Conservation (phyloP, 2,329 filamentous ascomycete genomes). For the Madurella mycetomatis region DNA sequence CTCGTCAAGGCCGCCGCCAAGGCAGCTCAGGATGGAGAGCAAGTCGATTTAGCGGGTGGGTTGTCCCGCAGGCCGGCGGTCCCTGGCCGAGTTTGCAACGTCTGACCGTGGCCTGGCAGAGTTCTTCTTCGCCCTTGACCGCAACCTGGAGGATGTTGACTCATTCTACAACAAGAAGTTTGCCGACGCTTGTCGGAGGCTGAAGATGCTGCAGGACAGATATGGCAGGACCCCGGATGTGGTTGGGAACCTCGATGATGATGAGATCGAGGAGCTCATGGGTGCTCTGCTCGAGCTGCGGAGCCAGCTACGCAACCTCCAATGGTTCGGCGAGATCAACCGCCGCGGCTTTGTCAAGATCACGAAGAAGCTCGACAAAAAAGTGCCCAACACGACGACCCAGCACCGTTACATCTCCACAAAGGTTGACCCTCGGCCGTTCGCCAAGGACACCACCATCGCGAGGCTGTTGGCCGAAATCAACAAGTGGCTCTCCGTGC, state of each 20-base stretch:
- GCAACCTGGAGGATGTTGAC: slow-evolving; percentile 95
- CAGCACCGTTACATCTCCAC: slow-evolving; percentile 84
- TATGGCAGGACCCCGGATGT: slow-evolving; percentile 72
- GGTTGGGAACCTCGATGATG: slow-evolving; percentile 70
- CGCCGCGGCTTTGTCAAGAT: slow-evolving; percentile 94
- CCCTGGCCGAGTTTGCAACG: background rate
- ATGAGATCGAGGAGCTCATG: slow-evolving; percentile 88
- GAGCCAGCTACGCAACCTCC: slow-evolving; percentile 80
- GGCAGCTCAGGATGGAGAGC: slow-evolving; percentile 61
- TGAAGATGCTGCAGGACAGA: slow-evolving; percentile 81
- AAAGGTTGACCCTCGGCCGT: slow-evolving; percentile 83
- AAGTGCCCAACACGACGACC: slow-evolving; percentile 68
- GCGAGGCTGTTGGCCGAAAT: slow-evolving; percentile 55
- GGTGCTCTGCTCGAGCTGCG: slow-evolving; percentile 85
- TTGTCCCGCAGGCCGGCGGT: slow-evolving; percentile 12
- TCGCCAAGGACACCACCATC: slow-evolving; percentile 66
- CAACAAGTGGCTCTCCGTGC: slow-evolving; percentile 84
- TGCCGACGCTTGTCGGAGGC: slow-evolving; percentile 73
- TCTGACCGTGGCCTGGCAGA: slow-evolving; percentile 50
- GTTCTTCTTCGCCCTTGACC: slow-evolving; percentile 94
- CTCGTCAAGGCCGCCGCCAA: slow-evolving; percentile 77
- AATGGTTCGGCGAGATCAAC: slow-evolving; percentile 98
- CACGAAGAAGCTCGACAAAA: slow-evolving; percentile 98
- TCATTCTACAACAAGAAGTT: slow-evolving; percentile 97
- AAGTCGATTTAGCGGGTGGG: slow-evolving; percentile 84